Base-by-base conservation (phyloP, 768 basidiomycete species). In the Boletus edulis region DNA sequence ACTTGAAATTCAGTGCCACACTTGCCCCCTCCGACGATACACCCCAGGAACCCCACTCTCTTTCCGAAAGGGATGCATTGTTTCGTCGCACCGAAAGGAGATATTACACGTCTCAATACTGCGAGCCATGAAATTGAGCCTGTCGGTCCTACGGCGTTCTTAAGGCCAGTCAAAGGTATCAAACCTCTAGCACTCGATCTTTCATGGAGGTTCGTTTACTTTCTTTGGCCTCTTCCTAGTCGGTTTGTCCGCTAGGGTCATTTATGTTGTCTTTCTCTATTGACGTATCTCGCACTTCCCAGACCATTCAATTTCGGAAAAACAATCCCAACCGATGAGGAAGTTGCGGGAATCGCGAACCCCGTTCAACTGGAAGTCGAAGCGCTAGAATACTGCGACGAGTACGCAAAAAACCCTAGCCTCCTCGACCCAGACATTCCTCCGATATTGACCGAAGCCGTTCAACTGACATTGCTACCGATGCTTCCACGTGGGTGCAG, bases 141-240 rank as follows among this genome's bases (percentile, higher is more conserved):
- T 20, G 18, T 54, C 22, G 54, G 39, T 58, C 35, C 49, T 14
- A 32, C 22, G 20, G 49, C 48, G 13, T 64, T 76, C 51, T 59
- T 87, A 58, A 80, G 76, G 65, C 81, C 81, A 58, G 78, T 75
- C 15, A 84, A 81, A 62, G 87, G 87, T 2, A 66, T 82, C 20
- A 77, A 81, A 51, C 75, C 85, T 5, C 72, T 89, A 4, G 74
- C 78, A 20, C 73, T 89, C 14, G 76, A 81, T 32, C 70, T 91
- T 47, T 83, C 84, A 14, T 90, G 88, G 88, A 78, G 80, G 87
- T 87, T 54, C 46, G 79, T 73, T 48, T 49, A 34, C 46, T 48
- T 51, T 35, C 20, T 51, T 32, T 27, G 10, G 8, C 24, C 8
- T n/a, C 5, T 34, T 34, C 34, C 34, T 29, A 20, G 24, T 18